These are phyloP conservation scores for Dipodascopsis uninucleata DNA, from an alignment of 805 yeast genomes.

Conservation along the genomic window DNA sequence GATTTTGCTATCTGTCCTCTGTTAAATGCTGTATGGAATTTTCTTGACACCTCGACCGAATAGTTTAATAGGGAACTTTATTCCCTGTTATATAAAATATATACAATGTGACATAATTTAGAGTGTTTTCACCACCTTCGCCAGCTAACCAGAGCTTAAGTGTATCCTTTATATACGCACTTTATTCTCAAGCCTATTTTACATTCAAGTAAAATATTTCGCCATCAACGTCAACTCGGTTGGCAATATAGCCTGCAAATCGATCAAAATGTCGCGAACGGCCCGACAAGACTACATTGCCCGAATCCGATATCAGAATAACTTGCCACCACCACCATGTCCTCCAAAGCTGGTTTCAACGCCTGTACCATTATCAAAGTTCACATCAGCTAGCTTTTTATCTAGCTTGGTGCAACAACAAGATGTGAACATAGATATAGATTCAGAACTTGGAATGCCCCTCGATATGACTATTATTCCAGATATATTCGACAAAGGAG, in stretches of 20 bases:
- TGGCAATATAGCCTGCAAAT: too few species aligned
- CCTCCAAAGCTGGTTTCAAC: constrained; percentile 79
- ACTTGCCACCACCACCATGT: constrained; percentile 87
- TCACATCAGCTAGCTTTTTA: constrained; percentile 54
- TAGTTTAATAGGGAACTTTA: too few species aligned
- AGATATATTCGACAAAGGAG: constrained; percentile 62
- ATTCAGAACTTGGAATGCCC: constrained; percentile 63
- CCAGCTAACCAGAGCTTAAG: too few species aligned
- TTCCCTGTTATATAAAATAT: too few species aligned
- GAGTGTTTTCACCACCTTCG: too few species aligned
- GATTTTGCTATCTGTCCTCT: neutral
- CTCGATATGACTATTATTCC: constrained; percentile 66
- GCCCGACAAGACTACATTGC: constrained; percentile 49
- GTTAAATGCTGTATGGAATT: too few species aligned
- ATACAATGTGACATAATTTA: too few species aligned
- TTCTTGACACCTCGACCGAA: too few species aligned
- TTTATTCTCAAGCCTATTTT: too few species aligned
- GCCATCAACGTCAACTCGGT: too few species aligned
- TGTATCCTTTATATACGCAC: too few species aligned
- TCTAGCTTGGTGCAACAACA: constrained; percentile 74
- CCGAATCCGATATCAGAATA: constrained; percentile 76
- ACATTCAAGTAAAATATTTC: too few species aligned
- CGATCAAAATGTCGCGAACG: constrained; percentile 27
- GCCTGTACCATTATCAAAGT: constrained; percentile 43
- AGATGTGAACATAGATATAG: constrained; percentile 54